These are phyloP conservation scores for Phyllostachys edulis DNA, from an alignment of 176 grass and related monocot species.

Conservation along the genomic window DNA sequence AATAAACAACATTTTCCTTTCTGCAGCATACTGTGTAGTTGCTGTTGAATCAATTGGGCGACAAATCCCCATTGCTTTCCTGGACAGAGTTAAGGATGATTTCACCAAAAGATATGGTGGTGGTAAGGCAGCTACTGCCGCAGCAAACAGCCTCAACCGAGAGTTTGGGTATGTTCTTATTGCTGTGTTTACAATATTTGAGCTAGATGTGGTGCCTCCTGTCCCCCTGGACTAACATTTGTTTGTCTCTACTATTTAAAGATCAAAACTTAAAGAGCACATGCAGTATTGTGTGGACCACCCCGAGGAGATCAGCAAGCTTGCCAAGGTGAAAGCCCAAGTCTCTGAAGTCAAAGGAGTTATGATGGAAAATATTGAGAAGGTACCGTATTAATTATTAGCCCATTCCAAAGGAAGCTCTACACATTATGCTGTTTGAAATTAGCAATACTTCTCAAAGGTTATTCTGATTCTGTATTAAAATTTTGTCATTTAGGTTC, in stretches of 20 bases:
- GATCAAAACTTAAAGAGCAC: constrained; percentile 92
- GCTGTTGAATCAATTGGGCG: constrained; percentile 92
- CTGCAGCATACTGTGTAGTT: constrained; percentile 86
- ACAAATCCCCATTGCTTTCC: constrained; percentile 85
- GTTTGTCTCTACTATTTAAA: constrained; percentile 27
- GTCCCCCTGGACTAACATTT: background rate
- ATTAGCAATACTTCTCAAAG: background rate
- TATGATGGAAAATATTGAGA: constrained; percentile 98
- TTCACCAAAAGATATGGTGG: constrained; percentile 85
- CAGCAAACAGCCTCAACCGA: constrained; percentile 74
- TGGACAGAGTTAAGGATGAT: constrained; percentile 89
- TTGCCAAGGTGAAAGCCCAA: constrained; percentile 91
- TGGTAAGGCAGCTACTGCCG: constrained; percentile 82
- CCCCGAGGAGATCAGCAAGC: constrained; percentile 87
- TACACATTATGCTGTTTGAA: constrained; percentile 13
- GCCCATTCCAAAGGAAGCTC: background rate
- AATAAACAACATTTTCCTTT: constrained; percentile 14
- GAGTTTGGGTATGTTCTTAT: constrained; percentile 63
- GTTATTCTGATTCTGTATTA: background rate
- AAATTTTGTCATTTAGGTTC: constrained; percentile 53
- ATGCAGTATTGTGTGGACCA: constrained; percentile 95
- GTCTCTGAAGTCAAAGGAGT: constrained; percentile 96
- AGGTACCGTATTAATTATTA: constrained; percentile 47
- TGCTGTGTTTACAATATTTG: background rate
- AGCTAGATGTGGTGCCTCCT: background rate